phyloP scores from a whole-genome alignment of 805 yeast genomes.

The Metschnikowia amazonensis region DNA sequence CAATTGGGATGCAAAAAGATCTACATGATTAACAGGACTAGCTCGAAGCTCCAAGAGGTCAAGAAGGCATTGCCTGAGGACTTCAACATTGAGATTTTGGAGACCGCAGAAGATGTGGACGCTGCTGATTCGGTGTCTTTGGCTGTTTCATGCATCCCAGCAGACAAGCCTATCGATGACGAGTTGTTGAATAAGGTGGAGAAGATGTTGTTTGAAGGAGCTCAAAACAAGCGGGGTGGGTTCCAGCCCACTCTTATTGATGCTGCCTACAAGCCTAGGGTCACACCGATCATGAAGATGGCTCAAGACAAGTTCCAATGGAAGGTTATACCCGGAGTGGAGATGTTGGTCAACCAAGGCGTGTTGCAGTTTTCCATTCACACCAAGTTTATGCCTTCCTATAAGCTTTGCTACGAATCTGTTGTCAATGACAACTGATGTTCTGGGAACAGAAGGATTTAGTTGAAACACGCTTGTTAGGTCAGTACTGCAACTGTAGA shows the following conservation, averaged over 20 bases:
- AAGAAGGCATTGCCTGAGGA: constrained; percentile 56
- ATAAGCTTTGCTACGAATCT: constrained; percentile 56
- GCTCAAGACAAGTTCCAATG: constrained; percentile 63
- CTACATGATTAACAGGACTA: constrained; percentile 78
- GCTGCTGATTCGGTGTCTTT: constrained; percentile 49
- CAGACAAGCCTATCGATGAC: constrained; percentile 63
- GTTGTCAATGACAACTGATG: constrained; percentile 35
- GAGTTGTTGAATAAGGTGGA: constrained; percentile 47
- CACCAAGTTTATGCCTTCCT: constrained; percentile 66
- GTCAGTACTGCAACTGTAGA: too few species aligned
- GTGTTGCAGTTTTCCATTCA: constrained; percentile 78
- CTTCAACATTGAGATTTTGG: constrained; percentile 57
- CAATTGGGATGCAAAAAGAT: constrained; percentile 73
- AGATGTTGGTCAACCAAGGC: constrained; percentile 93
- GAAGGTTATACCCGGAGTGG: constrained; percentile 86
- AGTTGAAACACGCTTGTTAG: too few species aligned
- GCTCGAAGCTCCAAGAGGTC: constrained; percentile 57
- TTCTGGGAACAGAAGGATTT: not conserved
- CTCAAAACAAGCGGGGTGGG: constrained; percentile 26
- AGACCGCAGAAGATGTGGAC: constrained; percentile 43
- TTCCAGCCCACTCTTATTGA: constrained; percentile 65
- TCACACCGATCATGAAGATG: constrained; percentile 80
- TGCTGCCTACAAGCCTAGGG: constrained; percentile 89
- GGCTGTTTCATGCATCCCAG: constrained; percentile 81
- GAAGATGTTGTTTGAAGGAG: constrained; percentile 42